phyloP scores from a whole-genome alignment of 306 rosid species.

The Calophaca sinica region DNA sequence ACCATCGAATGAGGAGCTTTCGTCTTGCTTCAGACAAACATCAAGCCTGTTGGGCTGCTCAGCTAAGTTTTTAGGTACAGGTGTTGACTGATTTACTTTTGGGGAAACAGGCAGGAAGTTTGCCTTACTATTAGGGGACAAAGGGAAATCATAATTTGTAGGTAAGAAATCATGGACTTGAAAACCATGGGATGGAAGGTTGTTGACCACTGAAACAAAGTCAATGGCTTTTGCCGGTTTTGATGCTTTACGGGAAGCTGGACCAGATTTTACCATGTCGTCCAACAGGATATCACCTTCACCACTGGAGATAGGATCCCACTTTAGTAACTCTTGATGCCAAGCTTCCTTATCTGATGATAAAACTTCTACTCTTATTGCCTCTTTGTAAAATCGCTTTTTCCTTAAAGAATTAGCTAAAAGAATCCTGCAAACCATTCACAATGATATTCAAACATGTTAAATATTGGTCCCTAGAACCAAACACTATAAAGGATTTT shows the following conservation, averaged over 20 bases:
- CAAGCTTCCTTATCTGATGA: slow-evolving; percentile 62
- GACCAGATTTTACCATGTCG: slow-evolving; percentile 66
- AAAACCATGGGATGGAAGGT: slow-evolving; percentile 73
- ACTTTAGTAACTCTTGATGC: slow-evolving; percentile 62
- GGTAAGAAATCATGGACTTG: slow-evolving; percentile 63
- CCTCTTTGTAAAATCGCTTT: slow-evolving; percentile 74
- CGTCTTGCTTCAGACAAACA: slow-evolving; percentile 42
- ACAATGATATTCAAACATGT: slow-evolving; percentile 22
- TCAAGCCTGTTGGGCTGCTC: slow-evolving; percentile 46
- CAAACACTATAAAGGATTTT: slow-evolving; percentile 16
- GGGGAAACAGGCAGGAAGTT: slow-evolving; percentile 33
- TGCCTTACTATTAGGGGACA: slow-evolving; percentile 37
- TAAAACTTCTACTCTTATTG: slow-evolving; percentile 71
- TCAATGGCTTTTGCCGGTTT: slow-evolving; percentile 71
- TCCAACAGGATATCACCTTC: slow-evolving; percentile 83
- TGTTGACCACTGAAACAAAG: slow-evolving; percentile 59
- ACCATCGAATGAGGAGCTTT: slow-evolving; percentile 44
- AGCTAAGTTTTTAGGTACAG: slow-evolving; percentile 38
- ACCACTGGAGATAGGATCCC: slow-evolving; percentile 91
- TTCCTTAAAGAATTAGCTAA: slow-evolving; percentile 77
- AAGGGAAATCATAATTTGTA: slow-evolving; percentile 47
- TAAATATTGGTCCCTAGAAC: slow-evolving; percentile 22
- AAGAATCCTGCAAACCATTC: slow-evolving; percentile 64
- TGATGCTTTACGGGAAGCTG: slow-evolving; percentile 56
- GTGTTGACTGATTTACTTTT: slow-evolving; percentile 45